These are phyloP conservation scores for Cladosporium colombiae DNA, from an alignment of 2,329 filamentous ascomycete species.

Conservation along the genomic window DNA sequence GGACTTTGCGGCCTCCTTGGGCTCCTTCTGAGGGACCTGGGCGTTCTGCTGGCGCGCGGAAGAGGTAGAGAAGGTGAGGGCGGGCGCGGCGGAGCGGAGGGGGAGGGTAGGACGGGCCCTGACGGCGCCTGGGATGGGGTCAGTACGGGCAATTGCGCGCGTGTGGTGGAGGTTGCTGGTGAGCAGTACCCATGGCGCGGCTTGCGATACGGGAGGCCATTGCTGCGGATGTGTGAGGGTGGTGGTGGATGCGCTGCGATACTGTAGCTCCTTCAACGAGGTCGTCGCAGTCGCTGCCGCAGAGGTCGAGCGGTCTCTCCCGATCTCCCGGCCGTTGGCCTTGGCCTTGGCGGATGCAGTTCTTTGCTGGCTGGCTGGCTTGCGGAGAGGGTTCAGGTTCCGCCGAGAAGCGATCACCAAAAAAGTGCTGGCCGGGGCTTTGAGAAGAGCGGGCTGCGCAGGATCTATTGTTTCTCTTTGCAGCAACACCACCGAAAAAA, in stretches of 20 bases:
- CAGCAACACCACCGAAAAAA: background rate
- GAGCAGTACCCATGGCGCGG: slow-evolving; percentile 83
- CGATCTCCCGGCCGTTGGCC: background rate
- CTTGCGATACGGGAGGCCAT: slow-evolving; percentile 98
- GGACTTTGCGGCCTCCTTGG: slow-evolving; percentile 95
- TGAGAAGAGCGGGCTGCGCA: background rate
- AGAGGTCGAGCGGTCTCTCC: background rate
- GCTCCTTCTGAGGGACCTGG: slow-evolving; percentile 79
- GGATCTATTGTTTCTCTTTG: background rate
- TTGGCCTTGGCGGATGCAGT: background rate
- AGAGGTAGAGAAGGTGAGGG: slow-evolving; percentile 67
- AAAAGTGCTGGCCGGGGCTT: background rate
- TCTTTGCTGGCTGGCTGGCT: background rate
- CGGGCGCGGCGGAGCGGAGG: slow-evolving; percentile 72
- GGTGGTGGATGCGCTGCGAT: slow-evolving; percentile 41
- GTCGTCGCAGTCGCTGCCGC: background rate
- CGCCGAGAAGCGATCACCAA: background rate
- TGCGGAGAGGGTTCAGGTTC: background rate
- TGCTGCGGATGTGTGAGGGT: slow-evolving; percentile 63
- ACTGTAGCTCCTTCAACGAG: slow-evolving; percentile 8
- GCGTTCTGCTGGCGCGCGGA: slow-evolving; percentile 57
- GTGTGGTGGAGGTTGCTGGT: background rate
- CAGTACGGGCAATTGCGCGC: slow-evolving; percentile 28
- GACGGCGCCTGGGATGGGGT: slow-evolving; percentile 64
- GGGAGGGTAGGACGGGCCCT: slow-evolving; percentile 73